Evolutionary conservation across 106 monocot species (phyloP).

Genomic region (Allium sativum): DNA sequence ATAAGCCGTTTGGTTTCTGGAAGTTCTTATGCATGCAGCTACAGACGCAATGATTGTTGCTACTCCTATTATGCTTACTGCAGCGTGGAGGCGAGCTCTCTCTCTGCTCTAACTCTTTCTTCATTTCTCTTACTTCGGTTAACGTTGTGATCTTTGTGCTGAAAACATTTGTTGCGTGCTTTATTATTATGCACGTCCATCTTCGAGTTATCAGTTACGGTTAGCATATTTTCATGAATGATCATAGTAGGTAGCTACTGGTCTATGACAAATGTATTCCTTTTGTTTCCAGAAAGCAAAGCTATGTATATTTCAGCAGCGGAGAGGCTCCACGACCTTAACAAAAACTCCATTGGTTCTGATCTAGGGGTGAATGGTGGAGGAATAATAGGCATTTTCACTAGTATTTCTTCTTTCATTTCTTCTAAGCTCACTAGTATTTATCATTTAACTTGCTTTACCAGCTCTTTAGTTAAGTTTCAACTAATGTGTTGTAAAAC

Average conservation of each 20-base stretch:
- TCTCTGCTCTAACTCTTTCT: slow-evolving; percentile 53
- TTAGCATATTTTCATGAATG: background rate
- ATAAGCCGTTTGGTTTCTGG: background rate
- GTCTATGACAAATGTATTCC: slow-evolving; percentile 35
- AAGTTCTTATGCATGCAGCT: slow-evolving; percentile 20
- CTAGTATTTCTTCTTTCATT: slow-evolving; percentile 3
- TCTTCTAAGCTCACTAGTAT: slow-evolving; percentile 6
- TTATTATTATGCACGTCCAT: no score
- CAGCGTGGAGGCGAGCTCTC: slow-evolving; percentile 63
- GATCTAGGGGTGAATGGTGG: slow-evolving; percentile 65
- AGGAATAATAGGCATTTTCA: slow-evolving; percentile 21
- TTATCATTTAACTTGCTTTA: no score
- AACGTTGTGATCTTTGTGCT: slow-evolving; percentile 15
- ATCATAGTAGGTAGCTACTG: background rate
- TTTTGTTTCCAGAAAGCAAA: slow-evolving; percentile 35
- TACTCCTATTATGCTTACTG: slow-evolving; percentile 55
- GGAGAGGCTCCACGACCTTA: slow-evolving; percentile 81
- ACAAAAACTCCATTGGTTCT: slow-evolving; percentile 87
- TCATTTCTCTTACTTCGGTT: slow-evolving; percentile 27
- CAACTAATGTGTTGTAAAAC: no score
- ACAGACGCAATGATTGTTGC: slow-evolving; percentile 44
- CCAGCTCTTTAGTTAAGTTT: no score
- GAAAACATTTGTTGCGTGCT: slow-evolving; percentile 3
- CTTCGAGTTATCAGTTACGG: no score
- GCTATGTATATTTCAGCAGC: slow-evolving; percentile 74